These are phyloP conservation scores for Senna siamea DNA, from an alignment of 306 rosid species.

Conservation along the genomic window DNA sequence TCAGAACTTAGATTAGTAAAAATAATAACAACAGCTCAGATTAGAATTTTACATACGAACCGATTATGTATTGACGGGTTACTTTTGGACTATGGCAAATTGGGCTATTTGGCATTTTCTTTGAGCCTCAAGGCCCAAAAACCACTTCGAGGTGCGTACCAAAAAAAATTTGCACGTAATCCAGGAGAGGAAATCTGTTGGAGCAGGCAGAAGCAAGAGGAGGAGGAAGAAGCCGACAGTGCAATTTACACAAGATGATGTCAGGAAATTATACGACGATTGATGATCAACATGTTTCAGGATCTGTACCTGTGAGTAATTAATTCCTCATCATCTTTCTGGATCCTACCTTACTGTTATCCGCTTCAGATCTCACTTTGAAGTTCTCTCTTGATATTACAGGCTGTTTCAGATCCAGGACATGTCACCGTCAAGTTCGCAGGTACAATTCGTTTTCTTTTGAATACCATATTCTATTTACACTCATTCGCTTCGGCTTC, in stretches of 20 bases:
- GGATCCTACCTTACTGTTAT: background rate
- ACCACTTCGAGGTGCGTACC: background rate
- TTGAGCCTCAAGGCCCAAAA: background rate
- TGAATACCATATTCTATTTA: background rate
- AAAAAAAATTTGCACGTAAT: background rate
- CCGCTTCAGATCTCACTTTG: slow-evolving; percentile 16
- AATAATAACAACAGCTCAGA: too few species aligned
- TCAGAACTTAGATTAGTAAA: too few species aligned
- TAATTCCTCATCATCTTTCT: background rate
- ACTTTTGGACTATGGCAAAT: background rate
- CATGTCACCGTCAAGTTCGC: slow-evolving; percentile 68
- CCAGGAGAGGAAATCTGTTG: background rate
- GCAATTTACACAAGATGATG: slow-evolving; percentile 67
- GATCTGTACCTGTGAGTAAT: slow-evolving; percentile 82
- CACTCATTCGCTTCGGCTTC: slow-evolving; percentile 2
- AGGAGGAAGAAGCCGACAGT: background rate
- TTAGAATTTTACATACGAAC: background rate
- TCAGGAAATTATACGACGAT: slow-evolving; percentile 78
- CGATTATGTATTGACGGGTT: background rate
- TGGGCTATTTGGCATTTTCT: background rate
- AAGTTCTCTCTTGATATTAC: slow-evolving; percentile 31
- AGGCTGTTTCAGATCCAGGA: slow-evolving; percentile 90
- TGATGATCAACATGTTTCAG: slow-evolving; percentile 71
- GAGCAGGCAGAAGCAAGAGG: slow-evolving; percentile 13
- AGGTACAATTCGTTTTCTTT: slow-evolving; percentile 45